Base-by-base conservation (phyloP, 2,329 filamentous ascomycete species). In the Xylaria sp. region DNA sequence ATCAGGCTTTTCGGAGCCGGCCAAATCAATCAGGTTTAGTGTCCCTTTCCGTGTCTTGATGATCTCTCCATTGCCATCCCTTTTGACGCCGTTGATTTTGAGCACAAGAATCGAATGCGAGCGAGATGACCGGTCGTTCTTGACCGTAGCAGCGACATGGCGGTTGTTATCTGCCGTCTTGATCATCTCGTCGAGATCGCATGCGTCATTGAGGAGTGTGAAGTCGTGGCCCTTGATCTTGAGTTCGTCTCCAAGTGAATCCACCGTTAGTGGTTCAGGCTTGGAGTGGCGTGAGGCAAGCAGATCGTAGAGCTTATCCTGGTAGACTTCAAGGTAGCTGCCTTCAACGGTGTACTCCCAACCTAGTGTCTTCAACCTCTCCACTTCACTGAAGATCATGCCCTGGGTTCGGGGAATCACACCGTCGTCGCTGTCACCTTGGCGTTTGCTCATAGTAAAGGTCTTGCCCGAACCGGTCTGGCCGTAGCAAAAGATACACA, bases 381-480 rank as follows among this genome's bases (percentile, higher is more conserved):
- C 91, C 61, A 97, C 93, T 50, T 93, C 96, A 63, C 93, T 88
- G 79, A 98, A 98, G 71, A 99, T 97, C 84, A 98, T 95, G 72
- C 93, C 89, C 7, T 97, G 96, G 2, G 96, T 94, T 7, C 92
- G 89, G 1, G 96, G 95, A 67, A 99, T 99, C 91, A 99, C 98
- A 73, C 96, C 96, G 74, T 98, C 93, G 27, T 75, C 1, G 84
- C 81, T 0, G 91, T 92, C 9, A 93, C 97, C 74, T 4, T 69
- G 54, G 27, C 74, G 74, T 39, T 72, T 71, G 65, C 77, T 78
- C 96, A 99, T 99, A 3, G 96, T 98, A 78, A 91, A 93, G 0
- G 96, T 99, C 85, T 99, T 99, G 68, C 96, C 96, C 19, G 94
- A 96, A 3, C 96, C 96, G 0, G 96, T 99, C 80, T 99, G 96